Evolutionary conservation across 1,284 basidiomycete species (phyloP), one percentile per base, ranked within the genome.

Genomic region (Trametes sp.): DNA sequence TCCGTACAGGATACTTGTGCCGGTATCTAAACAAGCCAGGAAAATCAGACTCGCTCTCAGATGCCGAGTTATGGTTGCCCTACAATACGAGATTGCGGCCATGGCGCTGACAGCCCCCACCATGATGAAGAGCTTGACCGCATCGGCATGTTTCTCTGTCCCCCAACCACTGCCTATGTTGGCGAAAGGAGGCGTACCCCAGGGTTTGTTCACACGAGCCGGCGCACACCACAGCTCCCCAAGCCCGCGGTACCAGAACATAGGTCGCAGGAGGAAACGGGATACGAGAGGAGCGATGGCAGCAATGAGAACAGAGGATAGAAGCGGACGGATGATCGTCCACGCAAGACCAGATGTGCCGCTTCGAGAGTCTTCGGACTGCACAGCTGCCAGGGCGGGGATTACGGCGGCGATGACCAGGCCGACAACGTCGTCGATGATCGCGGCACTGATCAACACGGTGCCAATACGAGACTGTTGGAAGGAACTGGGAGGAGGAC

Each of bases 351-450:
- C 46, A 7, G 66, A 50, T 7, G 49, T 35, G 6, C 26, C 42
- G 13, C 5, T n/a, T 1, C 31, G 35, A 0, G 62, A 57, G 0
- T 58, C 48, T 7, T 73, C 36, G 2, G 51, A 54, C 24, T 61
- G 36, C 1, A 68, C 13, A 2, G 55, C 29, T 4, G 70, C 77
- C 0, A 86, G 70, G 0, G 76, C 72, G 5, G 74, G 70, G 24
- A 86, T 75, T 26, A 86, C 76, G 26, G 80, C 77, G 10, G 80
- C 76, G 33, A 87, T 77, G 46, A 87, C 80, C 23, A 87, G 79
- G 0, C 82, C 85, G 9, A 85, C 72, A 10, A 86, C 78, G 68
- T 87, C 85, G 71, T 87, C 84, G 54, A 85, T 76, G 21, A 87
- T 75, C 0, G 85, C 85, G 0, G 84, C 84, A 36, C 78, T 80